phyloP scores from a whole-genome alignment of 768 basidiomycete species.

The Crepidotus variabilis region DNA sequence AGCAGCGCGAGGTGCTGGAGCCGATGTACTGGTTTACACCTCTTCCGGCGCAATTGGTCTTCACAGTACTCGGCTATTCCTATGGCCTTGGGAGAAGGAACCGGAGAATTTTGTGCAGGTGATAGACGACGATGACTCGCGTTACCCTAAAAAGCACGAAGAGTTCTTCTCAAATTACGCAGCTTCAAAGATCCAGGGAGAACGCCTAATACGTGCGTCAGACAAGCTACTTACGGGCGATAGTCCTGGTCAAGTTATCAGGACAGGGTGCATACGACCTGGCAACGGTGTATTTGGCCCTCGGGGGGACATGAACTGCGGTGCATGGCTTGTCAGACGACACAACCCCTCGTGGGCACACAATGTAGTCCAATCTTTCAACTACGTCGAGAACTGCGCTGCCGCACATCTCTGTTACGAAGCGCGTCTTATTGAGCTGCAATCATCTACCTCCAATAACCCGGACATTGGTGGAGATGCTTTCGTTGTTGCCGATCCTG shows the following conservation, averaged over 20 bases:
- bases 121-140: conserved; percentile 56
- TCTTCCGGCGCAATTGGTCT: conserved; percentile 69
- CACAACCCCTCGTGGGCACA: conserved; percentile 61
- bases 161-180: conserved; percentile 82
- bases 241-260: conserved; percentile 28
- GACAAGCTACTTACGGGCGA: conserved; percentile 27
- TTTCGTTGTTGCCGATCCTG: conserved; percentile 64
- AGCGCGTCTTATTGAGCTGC: conserved; percentile 57
- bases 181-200: conserved; percentile 57
- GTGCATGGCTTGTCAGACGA: conserved; percentile 56
- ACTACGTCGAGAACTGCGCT: conserved; percentile 76
- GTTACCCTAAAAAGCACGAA: conserved; percentile 48
- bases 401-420: conserved; percentile 73
- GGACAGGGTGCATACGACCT: conserved; percentile 75
- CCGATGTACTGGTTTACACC: conserved; percentile 59
- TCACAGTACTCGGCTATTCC: conserved; percentile 53
- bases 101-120: conserved; percentile 59
- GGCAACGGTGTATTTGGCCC: conserved; percentile 77
- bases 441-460: conserved; percentile 22
- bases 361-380: conserved; percentile 57
- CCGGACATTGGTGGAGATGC: conserved; percentile 75
- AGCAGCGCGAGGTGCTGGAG: conserved; percentile 53
- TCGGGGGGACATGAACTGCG: conserved; percentile 67
- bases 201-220: conserved; percentile 37
- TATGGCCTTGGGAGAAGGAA: conserved; percentile 73